Conservation (phyloP, 208 protist genomes). For the Leptomonas pyrrhocoris region DNA sequence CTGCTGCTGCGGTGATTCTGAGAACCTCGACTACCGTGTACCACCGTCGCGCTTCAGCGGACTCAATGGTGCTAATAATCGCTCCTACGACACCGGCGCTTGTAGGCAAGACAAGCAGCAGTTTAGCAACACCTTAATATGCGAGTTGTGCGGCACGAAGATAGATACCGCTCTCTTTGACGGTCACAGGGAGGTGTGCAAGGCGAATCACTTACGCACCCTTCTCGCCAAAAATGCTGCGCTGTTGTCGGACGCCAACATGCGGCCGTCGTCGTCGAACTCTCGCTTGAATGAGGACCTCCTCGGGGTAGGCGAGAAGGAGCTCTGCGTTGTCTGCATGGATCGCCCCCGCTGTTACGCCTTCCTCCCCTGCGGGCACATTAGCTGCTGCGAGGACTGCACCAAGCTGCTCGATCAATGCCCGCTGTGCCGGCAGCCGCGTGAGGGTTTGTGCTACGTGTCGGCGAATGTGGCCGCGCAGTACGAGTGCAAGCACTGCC, state of each 20-base stretch:
- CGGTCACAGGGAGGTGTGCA: constrained; percentile 66
- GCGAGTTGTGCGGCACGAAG: constrained; percentile 46
- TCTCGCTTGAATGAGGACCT: constrained; percentile 16
- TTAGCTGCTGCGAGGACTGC: constrained; percentile 72
- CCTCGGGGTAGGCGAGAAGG: constrained; percentile 40
- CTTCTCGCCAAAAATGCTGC: constrained; percentile 27
- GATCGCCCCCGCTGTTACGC: constrained; percentile 55
- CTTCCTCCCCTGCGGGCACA: constrained; percentile 90
- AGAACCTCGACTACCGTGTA: background rate
- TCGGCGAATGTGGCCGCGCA: constrained; percentile 43
- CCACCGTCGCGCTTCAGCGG: constrained; percentile 5
- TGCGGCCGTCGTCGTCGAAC: constrained; percentile 20
- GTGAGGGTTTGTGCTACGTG: constrained; percentile 62
- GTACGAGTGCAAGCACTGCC: constrained; percentile 79
- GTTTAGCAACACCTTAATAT: constrained; percentile 8
- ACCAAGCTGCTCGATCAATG: constrained; percentile 59
- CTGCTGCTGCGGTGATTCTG: constrained; percentile 32
- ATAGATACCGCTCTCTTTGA: constrained; percentile 60
- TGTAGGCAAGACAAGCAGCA: background rate
- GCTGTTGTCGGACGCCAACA: constrained; percentile 21
- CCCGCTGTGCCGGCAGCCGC: constrained; percentile 75
- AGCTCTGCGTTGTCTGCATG: constrained; percentile 82
- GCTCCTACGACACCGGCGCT: constrained; percentile 6
- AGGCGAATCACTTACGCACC: constrained; percentile 34
- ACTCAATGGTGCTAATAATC: constrained; percentile 3